These are phyloP conservation scores for Manihot esculenta DNA, from an alignment of 441 rosid genomes.

Conservation along the genomic window DNA sequence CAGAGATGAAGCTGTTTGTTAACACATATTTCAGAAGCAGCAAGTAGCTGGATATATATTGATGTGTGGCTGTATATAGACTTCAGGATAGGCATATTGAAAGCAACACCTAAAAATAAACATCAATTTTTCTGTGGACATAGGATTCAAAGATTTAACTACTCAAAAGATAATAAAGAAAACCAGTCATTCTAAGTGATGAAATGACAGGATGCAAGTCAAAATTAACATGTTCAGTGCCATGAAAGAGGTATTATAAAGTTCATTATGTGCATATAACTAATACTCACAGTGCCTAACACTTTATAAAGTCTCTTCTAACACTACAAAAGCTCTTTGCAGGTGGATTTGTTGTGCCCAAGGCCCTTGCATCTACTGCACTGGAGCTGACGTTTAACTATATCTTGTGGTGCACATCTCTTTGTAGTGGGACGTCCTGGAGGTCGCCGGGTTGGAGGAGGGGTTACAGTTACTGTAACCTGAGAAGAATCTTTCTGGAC, in stretches of 20 bases:
- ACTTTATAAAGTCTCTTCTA: slow-evolving; percentile 47
- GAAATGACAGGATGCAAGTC: not conserved
- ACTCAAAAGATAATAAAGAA: not conserved
- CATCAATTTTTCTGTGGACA: not conserved
- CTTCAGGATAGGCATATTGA: not conserved
- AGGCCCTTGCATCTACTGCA: slow-evolving; percentile 96
- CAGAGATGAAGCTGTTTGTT: not conserved
- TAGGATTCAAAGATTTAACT: not conserved
- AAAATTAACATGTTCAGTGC: not conserved
- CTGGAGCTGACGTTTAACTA: slow-evolving; percentile 79
- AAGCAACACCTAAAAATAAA: not conserved
- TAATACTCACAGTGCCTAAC: slow-evolving; percentile 34
- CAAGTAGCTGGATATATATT: not conserved
- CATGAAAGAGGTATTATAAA: not conserved
- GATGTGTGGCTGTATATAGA: not conserved
- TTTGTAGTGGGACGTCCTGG: slow-evolving; percentile 87
- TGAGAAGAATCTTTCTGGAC: slow-evolving; percentile 51
- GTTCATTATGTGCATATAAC: slow-evolving; percentile 3
- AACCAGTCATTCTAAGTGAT: not conserved
- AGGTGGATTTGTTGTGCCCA: slow-evolving; percentile 91
- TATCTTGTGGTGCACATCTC: slow-evolving; percentile 55
- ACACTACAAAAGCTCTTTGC: slow-evolving; percentile 63
- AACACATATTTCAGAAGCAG: not conserved
- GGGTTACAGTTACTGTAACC: slow-evolving; percentile 61
- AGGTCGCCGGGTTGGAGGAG: slow-evolving; percentile 85